Evolutionary conservation across 441 rosid genomes (phyloP).

Genomic region (Arabidopsis hybrid): DNA sequence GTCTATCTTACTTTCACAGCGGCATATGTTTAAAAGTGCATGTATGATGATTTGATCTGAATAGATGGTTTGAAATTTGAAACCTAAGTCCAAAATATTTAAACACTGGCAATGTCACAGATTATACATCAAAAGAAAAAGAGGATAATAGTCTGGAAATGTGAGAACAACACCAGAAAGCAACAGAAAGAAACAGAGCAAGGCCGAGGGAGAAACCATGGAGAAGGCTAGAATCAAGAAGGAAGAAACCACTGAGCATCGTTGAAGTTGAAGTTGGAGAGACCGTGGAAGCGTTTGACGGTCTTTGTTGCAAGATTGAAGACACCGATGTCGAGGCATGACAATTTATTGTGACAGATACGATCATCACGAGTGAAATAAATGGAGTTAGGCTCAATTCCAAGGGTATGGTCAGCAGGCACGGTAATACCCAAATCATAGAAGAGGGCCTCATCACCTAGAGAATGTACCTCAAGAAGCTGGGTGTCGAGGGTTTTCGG

Average conservation of each 20-base stretch:
- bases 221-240: no score
- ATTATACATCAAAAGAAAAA: background rate
- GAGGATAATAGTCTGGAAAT: background rate
- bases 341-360: background rate
- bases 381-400: no score
- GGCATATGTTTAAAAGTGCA: background rate
- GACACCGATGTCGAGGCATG: background rate
- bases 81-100: no score
- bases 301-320: background rate
- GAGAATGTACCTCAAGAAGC: background rate
- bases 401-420: no score
- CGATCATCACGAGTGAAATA: background rate
- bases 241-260: background rate
- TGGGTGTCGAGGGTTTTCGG: background rate
- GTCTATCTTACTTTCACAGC: background rate
- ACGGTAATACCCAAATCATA: no score
- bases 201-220: slow-evolving; percentile 8
- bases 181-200: background rate
- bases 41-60: no score
- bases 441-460: no score
- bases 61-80: no score
- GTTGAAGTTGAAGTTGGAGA: background rate
- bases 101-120: background rate
- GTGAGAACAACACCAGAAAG: background rate
- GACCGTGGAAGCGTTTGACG: background rate